Conservation (phyloP, 2,329 filamentous ascomycete genomes). For the Neonectria punicea region DNA sequence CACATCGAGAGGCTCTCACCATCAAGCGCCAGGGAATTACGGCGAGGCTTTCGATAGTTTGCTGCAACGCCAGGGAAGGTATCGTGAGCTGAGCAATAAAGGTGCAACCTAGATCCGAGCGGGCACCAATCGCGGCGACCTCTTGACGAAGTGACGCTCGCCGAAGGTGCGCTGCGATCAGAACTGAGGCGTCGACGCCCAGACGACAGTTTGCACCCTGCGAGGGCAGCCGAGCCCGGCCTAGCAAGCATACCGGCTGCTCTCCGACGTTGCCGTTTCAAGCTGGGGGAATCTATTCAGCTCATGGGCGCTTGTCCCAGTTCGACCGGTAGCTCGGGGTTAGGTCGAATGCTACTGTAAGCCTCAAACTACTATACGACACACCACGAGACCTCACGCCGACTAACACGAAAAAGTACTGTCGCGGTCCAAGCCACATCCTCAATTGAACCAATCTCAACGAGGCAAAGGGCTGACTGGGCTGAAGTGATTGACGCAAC, state of each 20-base stretch:
- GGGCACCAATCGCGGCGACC: slow-evolving; percentile 38
- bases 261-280: background rate
- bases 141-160: slow-evolving; percentile 15
- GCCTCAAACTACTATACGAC: background rate
- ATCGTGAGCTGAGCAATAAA: slow-evolving; percentile 10
- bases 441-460: background rate
- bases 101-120: slow-evolving; percentile 19
- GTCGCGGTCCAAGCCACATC: background rate
- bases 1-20: slow-evolving; percentile 9
- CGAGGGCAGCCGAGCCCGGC: background rate
- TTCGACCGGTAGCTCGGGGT: background rate
- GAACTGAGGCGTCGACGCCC: background rate
- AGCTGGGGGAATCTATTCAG: background rate
- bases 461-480: background rate
- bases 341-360: background rate
- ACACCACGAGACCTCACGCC: background rate
- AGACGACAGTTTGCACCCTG: background rate
- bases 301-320: background rate
- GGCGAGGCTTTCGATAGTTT: slow-evolving; percentile 30
- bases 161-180: slow-evolving; percentile 22
- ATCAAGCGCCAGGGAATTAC: background rate
- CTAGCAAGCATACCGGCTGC: background rate
- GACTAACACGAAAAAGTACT: background rate
- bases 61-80: slow-evolving; percentile 10
- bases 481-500: background rate